These are phyloP conservation scores for Heliocybe sulcata DNA, from an alignment of 1,284 basidiomycete genomes.

Conservation along the genomic window DNA sequence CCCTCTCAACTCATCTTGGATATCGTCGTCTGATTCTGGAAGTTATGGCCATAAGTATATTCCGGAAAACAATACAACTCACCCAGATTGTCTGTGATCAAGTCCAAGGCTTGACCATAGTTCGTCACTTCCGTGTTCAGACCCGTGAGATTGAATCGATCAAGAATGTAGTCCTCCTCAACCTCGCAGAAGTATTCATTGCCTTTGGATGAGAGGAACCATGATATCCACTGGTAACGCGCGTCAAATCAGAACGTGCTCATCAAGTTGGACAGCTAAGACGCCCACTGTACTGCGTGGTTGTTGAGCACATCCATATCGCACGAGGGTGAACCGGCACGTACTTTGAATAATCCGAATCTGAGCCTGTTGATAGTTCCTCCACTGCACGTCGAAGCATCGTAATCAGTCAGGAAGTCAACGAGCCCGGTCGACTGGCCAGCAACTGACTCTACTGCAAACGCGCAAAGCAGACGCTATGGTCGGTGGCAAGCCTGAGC, in stretches of 20 bases:
- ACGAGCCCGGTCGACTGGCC: neutral
- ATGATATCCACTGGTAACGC: slow-evolving; percentile 81
- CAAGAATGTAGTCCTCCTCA: slow-evolving; percentile 98
- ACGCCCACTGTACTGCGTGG: slow-evolving; percentile 28
- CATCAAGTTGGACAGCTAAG: neutral
- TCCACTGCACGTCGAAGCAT: slow-evolving; percentile 56
- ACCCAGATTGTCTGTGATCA: slow-evolving; percentile 94
- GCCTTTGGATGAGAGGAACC: slow-evolving; percentile 96
- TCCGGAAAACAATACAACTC: slow-evolving; percentile 18
- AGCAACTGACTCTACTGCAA: slow-evolving; percentile 1
- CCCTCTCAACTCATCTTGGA: slow-evolving; percentile 70
- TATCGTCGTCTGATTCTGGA: slow-evolving; percentile 56
- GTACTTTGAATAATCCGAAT: slow-evolving; percentile 86
- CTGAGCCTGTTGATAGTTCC: slow-evolving; percentile 80
- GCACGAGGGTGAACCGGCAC: slow-evolving; percentile 14
- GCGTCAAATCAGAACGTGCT: neutral
- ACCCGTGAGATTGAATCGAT: slow-evolving; percentile 97
- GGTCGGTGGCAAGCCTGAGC: too few species aligned
- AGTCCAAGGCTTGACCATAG: slow-evolving; percentile 89
- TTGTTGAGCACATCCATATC: slow-evolving; percentile 4
- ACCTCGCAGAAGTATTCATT: slow-evolving; percentile 99
- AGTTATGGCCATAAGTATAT: neutral
- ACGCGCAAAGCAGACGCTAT: too few species aligned
- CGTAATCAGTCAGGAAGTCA: neutral
- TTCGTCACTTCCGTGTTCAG: slow-evolving; percentile 95